Evolutionary conservation across 805 yeast genomes (phyloP), one percentile per base, ranked within the genome.

Genomic region (Tetrapisispora arboricola): DNA sequence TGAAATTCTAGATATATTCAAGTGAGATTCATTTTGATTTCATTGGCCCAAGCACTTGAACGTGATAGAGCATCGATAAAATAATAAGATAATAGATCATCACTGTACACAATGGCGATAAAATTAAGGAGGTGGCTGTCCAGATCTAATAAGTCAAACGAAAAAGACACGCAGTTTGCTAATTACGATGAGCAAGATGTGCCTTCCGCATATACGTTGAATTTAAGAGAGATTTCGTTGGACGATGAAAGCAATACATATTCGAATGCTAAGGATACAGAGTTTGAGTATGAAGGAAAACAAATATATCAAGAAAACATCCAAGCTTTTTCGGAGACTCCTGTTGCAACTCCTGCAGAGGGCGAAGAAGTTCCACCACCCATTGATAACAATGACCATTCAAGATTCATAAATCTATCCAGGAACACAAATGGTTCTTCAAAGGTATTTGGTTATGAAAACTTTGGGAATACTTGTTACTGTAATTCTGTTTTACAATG

Each of bases 401-500:
- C 20, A 36, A 28, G 21, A 3, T 20, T 29, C 13, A 2, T 16
- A 13, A 11, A 28, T 6, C 9, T 21, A 19, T 15, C 29, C 2
- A 11, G n/a, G 11, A n/a, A 2, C n/a, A n/a, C 5, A 12, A 79
- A 78, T 55, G 88, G 87, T 1, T 65, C 78, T 6, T 67, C 73
- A 45, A 83, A 81, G 57, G 71, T 83, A 18, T 83, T 75, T 58
- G 94, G 94, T 1, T 75, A 81, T 73, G 92, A 84, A 56, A 84
- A 84, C 55, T 83, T 82, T 53, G 95, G 94, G 2, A 81, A 87
- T 58, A 87, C 96, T 0, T 92, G 97, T 64, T 90, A 90, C 65
- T 84, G 95, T 62, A 92, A 92, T 53, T 85, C 96, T 9, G 84
- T 92, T 24, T 64, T 92, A 19, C 98, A 92, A 59, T 85, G 94